Percentiles rank a stretch among this genome's conserved stretches.
These are phyloP conservation scores for Fusarium redolens DNA, from an alignment of 2,329 filamentous ascomycete species.

Conservation along the genomic window DNA sequence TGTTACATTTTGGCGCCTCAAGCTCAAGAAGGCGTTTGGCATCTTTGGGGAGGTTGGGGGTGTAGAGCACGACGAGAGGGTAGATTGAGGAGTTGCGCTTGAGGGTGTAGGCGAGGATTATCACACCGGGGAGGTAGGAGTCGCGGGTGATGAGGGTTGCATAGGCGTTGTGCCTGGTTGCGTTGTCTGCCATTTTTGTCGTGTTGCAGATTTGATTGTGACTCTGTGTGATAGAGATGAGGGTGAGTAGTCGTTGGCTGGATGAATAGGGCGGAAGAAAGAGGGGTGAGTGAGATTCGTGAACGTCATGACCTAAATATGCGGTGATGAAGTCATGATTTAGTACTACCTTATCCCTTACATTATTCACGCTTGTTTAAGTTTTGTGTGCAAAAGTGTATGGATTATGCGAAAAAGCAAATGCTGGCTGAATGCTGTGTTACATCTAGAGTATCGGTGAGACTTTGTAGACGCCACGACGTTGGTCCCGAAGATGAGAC, in stretches of 20 bases:
- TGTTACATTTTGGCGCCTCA: slow-evolving; percentile 29
- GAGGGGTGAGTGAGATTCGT: slow-evolving; percentile 7
- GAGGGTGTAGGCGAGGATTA: slow-evolving; percentile 37
- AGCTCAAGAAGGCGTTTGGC: slow-evolving; percentile 21
- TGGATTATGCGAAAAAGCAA: not conserved
- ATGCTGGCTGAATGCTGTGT: not conserved
- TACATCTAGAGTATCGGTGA: not conserved
- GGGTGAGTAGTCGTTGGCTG: not conserved
- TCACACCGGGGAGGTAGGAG: slow-evolving; percentile 37
- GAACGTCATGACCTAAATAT: slow-evolving; percentile 22
- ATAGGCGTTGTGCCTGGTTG: slow-evolving; percentile 29
- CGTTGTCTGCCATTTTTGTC: slow-evolving; percentile 4
- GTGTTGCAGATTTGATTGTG: not conserved
- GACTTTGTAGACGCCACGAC: not conserved
- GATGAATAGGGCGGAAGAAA: not conserved
- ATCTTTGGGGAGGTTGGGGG: slow-evolving; percentile 13
- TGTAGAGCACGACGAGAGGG: slow-evolving; percentile 37
- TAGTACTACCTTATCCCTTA: not conserved
- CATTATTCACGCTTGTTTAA: not conserved
- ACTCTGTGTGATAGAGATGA: not conserved
- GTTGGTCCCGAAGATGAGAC: not conserved
- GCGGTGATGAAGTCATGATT: slow-evolving; percentile 4
- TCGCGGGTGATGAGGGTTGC: slow-evolving; percentile 40
- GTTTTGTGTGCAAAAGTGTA: fast-evolving
- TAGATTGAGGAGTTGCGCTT: slow-evolving; percentile 17